Evolutionary conservation across 176 grass and related monocot genomes (phyloP).

Genomic region (Tuctoria greenei): DNA sequence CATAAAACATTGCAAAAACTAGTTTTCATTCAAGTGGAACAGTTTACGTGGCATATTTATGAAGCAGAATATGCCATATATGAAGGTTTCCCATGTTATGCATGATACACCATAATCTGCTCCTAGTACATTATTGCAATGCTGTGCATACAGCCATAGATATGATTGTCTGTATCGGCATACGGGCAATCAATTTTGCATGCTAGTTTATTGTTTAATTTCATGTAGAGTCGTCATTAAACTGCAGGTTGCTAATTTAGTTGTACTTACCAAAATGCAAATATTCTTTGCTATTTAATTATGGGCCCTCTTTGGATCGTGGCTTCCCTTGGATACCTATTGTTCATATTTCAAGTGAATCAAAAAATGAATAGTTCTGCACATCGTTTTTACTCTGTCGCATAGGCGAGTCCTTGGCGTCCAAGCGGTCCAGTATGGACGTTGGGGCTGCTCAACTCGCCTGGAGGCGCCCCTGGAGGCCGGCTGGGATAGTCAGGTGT

Average conservation of each 20-base stretch:
- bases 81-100: slow-evolving; percentile 6
- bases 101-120: background rate
- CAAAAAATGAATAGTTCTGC: too few relatives aligned
- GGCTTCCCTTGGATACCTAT: too few relatives aligned
- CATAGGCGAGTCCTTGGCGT: too few relatives aligned
- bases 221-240: slow-evolving; percentile 1
- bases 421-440: too few relatives aligned
- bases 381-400: too few relatives aligned
- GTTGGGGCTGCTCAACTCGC: too few relatives aligned
- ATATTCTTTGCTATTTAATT: background rate
- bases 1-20: background rate
- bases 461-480: too few relatives aligned
- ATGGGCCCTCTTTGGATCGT: too few relatives aligned
- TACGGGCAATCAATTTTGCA: slow-evolving; percentile 15
- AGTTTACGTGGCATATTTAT: slow-evolving; percentile 18
- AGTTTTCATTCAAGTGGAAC: slow-evolving; percentile 20
- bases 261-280: slow-evolving; percentile 10
- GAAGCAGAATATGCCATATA: slow-evolving; percentile 26
- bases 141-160: background rate
- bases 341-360: too few relatives aligned
- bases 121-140: background rate
- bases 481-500: too few relatives aligned
- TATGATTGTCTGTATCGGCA: slow-evolving; percentile 9
- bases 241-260: slow-evolving; percentile 1
- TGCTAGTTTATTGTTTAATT: slow-evolving; percentile 9